Conservation (phyloP, 148 eudicot genomes). For the Arctostaphylos glauca region DNA sequence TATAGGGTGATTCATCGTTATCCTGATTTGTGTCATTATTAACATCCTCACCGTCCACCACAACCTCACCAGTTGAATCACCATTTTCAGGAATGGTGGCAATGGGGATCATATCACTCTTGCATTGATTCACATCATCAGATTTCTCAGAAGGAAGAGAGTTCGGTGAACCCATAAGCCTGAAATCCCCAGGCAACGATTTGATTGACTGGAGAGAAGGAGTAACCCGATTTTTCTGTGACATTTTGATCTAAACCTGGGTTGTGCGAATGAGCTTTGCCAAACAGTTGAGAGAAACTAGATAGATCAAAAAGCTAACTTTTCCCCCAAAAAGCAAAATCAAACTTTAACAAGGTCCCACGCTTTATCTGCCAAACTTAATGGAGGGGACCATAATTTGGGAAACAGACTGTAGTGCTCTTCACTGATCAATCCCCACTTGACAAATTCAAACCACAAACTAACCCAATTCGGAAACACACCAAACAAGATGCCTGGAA, state of each 20-base stretch:
- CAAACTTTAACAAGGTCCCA: constrained; percentile 45
- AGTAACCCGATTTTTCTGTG: constrained; percentile 30
- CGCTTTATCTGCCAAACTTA: constrained; percentile 35
- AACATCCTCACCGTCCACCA: constrained; percentile 13
- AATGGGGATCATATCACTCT: neutral
- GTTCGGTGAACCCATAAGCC: constrained; percentile 38
- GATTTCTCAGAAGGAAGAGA: constrained; percentile 22
- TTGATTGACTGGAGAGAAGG: constrained; percentile 61
- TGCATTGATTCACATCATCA: constrained; percentile 16
- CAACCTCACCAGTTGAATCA: constrained; percentile 21
- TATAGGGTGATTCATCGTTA: constrained; percentile 64
- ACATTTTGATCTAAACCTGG: constrained; percentile 30
- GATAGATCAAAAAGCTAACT: constrained; percentile 43
- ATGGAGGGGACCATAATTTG: constrained; percentile 44
- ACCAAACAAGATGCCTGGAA: neutral
- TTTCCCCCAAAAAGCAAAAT: constrained; percentile 32
- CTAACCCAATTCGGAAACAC: neutral
- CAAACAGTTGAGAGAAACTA: constrained; percentile 30
- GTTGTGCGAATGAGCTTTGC: constrained; percentile 36
- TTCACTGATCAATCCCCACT: constrained; percentile 20
- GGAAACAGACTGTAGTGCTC: constrained; percentile 17
- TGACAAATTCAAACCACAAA: constrained; percentile 9
- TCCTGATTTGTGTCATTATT: constrained; percentile 32
- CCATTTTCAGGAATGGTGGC: constrained; percentile 24
- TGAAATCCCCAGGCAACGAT: constrained; percentile 69